Percentiles rank a stretch among this genome's conserved stretches.
Evolutionary conservation across 768 basidiomycete genomes (phyloP).

Genomic region (Amanita fuliginea): DNA sequence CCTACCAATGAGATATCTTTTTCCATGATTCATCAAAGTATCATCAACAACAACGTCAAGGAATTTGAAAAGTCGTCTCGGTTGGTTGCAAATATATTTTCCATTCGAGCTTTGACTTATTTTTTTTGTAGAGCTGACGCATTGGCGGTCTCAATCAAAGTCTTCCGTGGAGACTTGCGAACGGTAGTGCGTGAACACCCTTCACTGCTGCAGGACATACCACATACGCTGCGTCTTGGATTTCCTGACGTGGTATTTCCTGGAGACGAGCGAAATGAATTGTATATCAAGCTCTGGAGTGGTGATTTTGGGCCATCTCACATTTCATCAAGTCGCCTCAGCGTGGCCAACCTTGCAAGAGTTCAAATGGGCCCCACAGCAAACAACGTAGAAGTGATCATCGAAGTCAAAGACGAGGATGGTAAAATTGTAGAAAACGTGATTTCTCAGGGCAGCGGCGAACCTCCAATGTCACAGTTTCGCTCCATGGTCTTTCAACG

Average conservation of each 20-base stretch:
- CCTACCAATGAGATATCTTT: constrained; percentile 79
- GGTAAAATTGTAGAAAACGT: constrained; percentile 60
- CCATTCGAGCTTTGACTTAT: background rate
- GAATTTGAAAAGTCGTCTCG: constrained; percentile 78
- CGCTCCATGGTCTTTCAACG: constrained; percentile 87
- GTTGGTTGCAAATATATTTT: constrained; percentile 27
- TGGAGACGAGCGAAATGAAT: constrained; percentile 83
- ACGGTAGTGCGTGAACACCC: constrained; percentile 78
- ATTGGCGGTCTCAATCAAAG: constrained; percentile 74
- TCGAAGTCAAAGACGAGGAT: constrained; percentile 74
- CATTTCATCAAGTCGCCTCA: constrained; percentile 36
- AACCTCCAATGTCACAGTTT: constrained; percentile 69
- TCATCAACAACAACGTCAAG: constrained; percentile 67
- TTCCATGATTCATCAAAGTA: constrained; percentile 91
- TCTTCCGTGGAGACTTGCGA: constrained; percentile 74
- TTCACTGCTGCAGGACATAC: constrained; percentile 68
- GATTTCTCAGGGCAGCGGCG: constrained; percentile 79
- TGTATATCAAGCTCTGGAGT: constrained; percentile 94
- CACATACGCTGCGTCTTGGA: constrained; percentile 77
- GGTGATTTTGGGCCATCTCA: constrained; percentile 69
- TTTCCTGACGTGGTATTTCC: constrained; percentile 97
- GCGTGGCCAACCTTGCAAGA: constrained; percentile 52
- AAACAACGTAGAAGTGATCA: constrained; percentile 78
- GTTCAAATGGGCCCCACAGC: constrained; percentile 38
- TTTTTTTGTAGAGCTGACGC: constrained; percentile 59